Evolutionary conservation across 257 asterid genomes (phyloP), one percentile per base, ranked within the genome.

Genomic region (Solanum arcanum): DNA sequence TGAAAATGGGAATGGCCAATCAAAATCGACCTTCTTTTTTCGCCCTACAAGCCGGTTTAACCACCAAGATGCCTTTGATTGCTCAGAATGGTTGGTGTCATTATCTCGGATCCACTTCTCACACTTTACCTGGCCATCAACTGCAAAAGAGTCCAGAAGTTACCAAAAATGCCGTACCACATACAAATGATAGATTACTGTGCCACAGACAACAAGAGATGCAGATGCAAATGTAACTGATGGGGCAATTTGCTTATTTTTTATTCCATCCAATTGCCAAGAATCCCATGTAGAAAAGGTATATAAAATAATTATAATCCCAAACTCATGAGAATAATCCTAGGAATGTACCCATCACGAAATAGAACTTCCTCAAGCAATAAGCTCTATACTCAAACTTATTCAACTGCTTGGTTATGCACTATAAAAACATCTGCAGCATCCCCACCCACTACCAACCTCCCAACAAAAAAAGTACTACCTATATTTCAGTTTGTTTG

Each of bases 1-100:
- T 27, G 88, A 93, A 90, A 97, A 94, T 83, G 99, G 98, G 92
- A 92, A 97, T 29, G 99, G 98, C 99, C 98, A 95, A 89, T 94
- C 96, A 4, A 94, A 70, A 35, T 93, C 60, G 12, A 95, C 94
- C 88, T 94, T 93, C 89, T 94, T 97, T 16, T 98, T 94, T 76
- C 93, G 89, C 49, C 97, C 98, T 5, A 97, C 94, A 33, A 97
- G 90, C 77, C 98, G 93, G 88, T 93, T 94, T 87, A 95, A 90
- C 98, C 99, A 94, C 98, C 98, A 97, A 31, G 94, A 86, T 11
- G 98, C 87, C 89, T 95, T 94, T 3, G 96, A 91, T 89, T 94
- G 97, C 90, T 87, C 97, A 6, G 95, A 91, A 87, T 92, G 93
- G 76, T 89, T 91, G 85, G 88, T 33, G 27, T 49, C 98, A 90